These are phyloP conservation scores for Arachnomyces sp. DNA, from an alignment of 2,329 filamentous ascomycete species.

Conservation along the genomic window DNA sequence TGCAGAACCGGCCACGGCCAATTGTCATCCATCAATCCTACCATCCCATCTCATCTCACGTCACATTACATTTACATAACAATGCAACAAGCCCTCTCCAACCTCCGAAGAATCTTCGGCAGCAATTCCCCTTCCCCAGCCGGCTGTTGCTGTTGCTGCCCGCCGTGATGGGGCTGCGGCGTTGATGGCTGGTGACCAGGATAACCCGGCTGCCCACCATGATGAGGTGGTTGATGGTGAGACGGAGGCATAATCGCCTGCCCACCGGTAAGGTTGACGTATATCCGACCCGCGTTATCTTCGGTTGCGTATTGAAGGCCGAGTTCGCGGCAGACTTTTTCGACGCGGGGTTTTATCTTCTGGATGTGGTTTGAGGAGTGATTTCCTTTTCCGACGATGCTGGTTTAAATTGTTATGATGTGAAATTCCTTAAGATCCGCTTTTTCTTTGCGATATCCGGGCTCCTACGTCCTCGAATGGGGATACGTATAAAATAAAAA, in stretches of 20 bases:
- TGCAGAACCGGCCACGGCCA: too few relatives aligned
- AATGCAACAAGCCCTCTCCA: conserved; percentile 63
- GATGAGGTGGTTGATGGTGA: conserved; percentile 20
- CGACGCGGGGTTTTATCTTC: conserved; percentile 92
- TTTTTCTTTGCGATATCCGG: background rate
- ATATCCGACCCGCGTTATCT: conserved; percentile 82
- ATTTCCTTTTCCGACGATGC: conserved; percentile 90
- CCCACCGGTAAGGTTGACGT: conserved; percentile 74
- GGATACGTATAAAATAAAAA: background rate
- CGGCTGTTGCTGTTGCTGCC: conserved; percentile 43
- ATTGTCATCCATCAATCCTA: too few relatives aligned
- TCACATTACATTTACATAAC: conserved; percentile 65
- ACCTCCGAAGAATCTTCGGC: conserved; percentile 53
- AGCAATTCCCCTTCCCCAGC: conserved; percentile 55
- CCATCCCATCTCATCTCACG: too few relatives aligned
- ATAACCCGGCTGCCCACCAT: conserved; percentile 38
- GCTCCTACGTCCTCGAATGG: too few relatives aligned
- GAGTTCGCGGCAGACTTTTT: conserved; percentile 74
- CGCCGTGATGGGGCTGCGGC: conserved; percentile 26
- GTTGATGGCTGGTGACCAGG: conserved; percentile 37
- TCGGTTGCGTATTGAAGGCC: conserved; percentile 79
- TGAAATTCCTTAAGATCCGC: background rate
- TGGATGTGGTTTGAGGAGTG: conserved; percentile 76
- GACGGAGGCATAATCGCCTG: conserved; percentile 44
- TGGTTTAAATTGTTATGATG: conserved; percentile 18